Conservation (phyloP, 768 basidiomycete species). For the Phlebiopsis flavidoalba region DNA sequence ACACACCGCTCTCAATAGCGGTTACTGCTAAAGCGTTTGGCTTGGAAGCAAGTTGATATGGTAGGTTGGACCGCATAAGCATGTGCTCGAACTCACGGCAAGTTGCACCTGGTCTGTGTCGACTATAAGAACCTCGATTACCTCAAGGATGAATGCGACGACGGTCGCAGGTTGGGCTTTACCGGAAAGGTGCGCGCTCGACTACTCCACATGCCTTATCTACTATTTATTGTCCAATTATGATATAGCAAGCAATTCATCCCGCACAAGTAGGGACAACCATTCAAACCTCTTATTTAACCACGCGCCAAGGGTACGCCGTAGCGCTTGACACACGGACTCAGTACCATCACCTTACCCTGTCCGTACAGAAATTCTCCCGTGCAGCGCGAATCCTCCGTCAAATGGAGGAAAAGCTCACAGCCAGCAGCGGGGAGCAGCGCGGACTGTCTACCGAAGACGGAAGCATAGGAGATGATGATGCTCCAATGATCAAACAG, state of each 20-base stretch:
- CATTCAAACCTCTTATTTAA: constrained; percentile 78
- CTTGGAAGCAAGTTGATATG: constrained; percentile 88
- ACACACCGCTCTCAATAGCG: constrained; percentile 80
- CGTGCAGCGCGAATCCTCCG: constrained; percentile 72
- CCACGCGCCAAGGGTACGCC: constrained; percentile 57
- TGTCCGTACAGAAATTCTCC: constrained; percentile 56
- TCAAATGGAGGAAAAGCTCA: constrained; percentile 59
- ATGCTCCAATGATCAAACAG: constrained; percentile 89
- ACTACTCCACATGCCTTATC: neutral
- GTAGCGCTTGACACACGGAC: neutral
- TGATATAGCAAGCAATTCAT: constrained; percentile 88
- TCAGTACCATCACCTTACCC: neutral
- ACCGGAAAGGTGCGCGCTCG: constrained; percentile 71
- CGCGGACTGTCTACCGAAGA: constrained; percentile 60
- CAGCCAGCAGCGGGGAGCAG: constrained; percentile 51
- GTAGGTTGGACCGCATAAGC: constrained; percentile 30
- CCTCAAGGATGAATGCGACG: constrained; percentile 69
- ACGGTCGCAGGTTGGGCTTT: constrained; percentile 80
- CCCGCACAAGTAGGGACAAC: constrained; percentile 75
- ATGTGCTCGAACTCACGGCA: constrained; percentile 1
- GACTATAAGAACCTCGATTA: constrained; percentile 73
- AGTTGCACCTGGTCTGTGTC: constrained; percentile 76
- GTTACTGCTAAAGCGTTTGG: constrained; percentile 79
- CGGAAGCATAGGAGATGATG: constrained; percentile 77
- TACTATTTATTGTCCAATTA: neutral